Evolutionary conservation across 768 basidiomycete species (phyloP), one percentile per base, ranked within the genome.

Genomic region (Kwoniella europaea): DNA sequence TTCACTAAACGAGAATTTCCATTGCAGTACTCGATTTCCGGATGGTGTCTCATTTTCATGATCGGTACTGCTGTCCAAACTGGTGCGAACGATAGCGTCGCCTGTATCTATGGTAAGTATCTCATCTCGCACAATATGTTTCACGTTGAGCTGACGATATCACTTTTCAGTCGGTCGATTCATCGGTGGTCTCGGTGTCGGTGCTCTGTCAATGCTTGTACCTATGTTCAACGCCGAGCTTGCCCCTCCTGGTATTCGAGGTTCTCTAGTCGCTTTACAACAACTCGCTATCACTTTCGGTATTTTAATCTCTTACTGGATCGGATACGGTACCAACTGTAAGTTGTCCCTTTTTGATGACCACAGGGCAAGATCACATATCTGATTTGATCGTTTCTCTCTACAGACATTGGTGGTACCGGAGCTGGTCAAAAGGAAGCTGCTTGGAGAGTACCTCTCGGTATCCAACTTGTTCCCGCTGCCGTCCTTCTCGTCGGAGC

Each of bases 151-250:
- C 66, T 72, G 64, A 79, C 57, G 1, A 41, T 13, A 20, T 29
- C 60, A 50, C 12, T 29, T 29, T 22, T 9, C 50, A 78, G 76
- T 69, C 83, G 86, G 91, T 63, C 89, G 91, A 29, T 92, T 91
- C 74, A 83, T 92, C 63, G 91, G 91, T 62, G 92, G 92, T 86
- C 83, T 92, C 56, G 92, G 91, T 60, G 90, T 93, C 18, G 92
- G 92, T 12, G 91, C 91, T 2, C 84, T 92, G 22, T 91, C 90
- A 75, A 92, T 92, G 91, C 87, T 88, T n/a, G 91, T 93, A 12
- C 92, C 92, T 1, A 86, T 92, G 46, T 92, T 91, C 86, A 92
- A 92, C 60, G 79, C 82, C 72, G 77, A 76, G 65, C 73, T 81
- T 41, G 77, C 75, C n/a, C 91, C 92, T 29, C 91, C 91, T 3